Evolutionary conservation across 371 early-diverging fungal species (phyloP).

Genomic region (Massospora cicadina): DNA sequence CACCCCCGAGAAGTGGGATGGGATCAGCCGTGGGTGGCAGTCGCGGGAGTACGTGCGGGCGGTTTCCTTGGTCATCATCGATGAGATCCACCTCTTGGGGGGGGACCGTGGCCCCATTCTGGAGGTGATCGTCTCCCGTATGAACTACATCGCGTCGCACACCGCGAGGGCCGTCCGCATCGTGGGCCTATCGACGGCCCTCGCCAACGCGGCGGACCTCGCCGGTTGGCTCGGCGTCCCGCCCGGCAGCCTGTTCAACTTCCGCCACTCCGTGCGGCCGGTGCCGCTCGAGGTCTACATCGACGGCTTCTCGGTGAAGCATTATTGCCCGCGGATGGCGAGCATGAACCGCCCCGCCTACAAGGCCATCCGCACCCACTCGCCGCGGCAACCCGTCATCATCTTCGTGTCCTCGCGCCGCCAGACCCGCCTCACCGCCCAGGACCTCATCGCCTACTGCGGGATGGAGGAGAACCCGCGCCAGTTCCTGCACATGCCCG

Average conservation of each 20-base stretch:
- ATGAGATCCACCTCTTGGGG: conserved; percentile 97
- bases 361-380: conserved; percentile 79
- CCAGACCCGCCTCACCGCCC: conserved; percentile 86
- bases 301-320: conserved; percentile 89
- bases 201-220: conserved; percentile 94
- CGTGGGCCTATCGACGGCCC: conserved; percentile 93
- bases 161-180: conserved; percentile 61
- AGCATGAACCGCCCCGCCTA: conserved; percentile 95
- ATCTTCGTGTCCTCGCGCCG: conserved; percentile 94
- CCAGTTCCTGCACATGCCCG: conserved; percentile 73
- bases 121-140: conserved; percentile 94
- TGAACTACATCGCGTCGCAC: conserved; percentile 79
- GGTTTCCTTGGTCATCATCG: conserved; percentile 86
- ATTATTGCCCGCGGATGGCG: conserved; percentile 90
- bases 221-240: conserved; percentile 91
- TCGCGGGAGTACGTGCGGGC: conserved; percentile 60
- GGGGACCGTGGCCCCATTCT: conserved; percentile 93
- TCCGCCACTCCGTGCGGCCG: conserved; percentile 85
- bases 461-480: conserved; percentile 81
- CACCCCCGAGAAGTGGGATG: conserved; percentile 98
- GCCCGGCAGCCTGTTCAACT: conserved; percentile 75
- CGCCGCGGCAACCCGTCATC: conserved; percentile 80
- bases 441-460: conserved; percentile 80
- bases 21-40: conserved; percentile 85
- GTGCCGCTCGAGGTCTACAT: conserved; percentile 91